phyloP scores from a whole-genome alignment of 2,329 filamentous ascomycete species.

The Penicillium sp. region DNA sequence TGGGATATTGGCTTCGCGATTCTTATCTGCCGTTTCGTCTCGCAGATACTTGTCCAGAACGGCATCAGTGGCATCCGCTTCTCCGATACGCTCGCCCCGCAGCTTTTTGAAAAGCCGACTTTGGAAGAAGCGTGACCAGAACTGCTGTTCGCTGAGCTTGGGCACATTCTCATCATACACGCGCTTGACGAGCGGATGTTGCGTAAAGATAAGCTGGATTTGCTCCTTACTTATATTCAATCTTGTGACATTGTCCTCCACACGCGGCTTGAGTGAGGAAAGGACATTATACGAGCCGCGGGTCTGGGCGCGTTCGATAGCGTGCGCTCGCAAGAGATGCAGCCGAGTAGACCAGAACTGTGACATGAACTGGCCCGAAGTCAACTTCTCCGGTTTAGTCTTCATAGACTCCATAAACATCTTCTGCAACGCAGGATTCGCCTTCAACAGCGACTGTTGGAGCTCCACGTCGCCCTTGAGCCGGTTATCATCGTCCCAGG shows the following conservation, averaged over 20 bases:
- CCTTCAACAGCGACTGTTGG: conserved; percentile 82
- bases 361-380: conserved; percentile 71
- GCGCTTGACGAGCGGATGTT: conserved; percentile 83
- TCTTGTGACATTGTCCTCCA: conserved; percentile 68
- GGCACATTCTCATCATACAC: conserved; percentile 93
- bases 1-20: conserved; percentile 62
- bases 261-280: conserved; percentile 76
- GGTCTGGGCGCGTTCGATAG: conserved; percentile 79
- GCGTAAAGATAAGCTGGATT: conserved; percentile 84
- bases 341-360: conserved; percentile 94
- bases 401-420: conserved; percentile 81
- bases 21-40: conserved; percentile 55
- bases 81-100: conserved; percentile 78
- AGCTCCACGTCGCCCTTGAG: conserved; percentile 73
- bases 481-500: conserved; percentile 74
- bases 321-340: conserved; percentile 80
- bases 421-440: conserved; percentile 67
- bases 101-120: conserved; percentile 86
- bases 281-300: conserved; percentile 91
- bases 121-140: conserved; percentile 93
- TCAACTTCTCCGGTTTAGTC: conserved; percentile 79
- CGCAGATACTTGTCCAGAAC: conserved; percentile 83
- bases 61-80: conserved; percentile 68
- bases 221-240: conserved; percentile 87
- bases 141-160: conserved; percentile 69